Evolutionary conservation across 495 filamentous ascomycete genomes (phyloP).

Genomic region (Trichocladium antarcticum): DNA sequence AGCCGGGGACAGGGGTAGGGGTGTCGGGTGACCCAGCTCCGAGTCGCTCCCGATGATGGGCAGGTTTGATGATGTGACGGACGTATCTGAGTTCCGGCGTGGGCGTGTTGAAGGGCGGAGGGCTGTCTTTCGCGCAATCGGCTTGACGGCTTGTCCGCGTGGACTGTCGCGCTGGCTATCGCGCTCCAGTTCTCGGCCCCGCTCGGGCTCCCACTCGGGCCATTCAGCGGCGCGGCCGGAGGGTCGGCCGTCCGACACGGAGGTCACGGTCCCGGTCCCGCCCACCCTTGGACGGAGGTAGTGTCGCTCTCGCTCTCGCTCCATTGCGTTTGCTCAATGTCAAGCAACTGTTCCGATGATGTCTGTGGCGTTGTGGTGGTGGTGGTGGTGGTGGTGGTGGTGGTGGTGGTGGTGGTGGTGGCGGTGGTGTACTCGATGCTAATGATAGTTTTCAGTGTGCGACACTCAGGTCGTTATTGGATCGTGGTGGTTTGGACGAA

Average conservation of each 20-base stretch:
- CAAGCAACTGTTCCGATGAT: background rate
- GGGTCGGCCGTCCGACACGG: conserved; percentile 16
- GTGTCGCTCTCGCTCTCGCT: conserved; percentile 20
- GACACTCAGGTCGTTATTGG: conserved; percentile 14
- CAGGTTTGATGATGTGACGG: conserved; percentile 25
- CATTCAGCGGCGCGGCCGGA: conserved; percentile 14
- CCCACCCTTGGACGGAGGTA: conserved; percentile 22
- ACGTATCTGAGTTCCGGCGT: conserved; percentile 26
- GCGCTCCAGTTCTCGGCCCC: conserved; percentile 1
- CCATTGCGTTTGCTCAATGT: background rate
- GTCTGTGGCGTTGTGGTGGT: background rate
- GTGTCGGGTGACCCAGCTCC: conserved; percentile 9
- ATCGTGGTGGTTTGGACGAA: conserved; percentile 14
- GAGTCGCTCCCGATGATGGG: conserved; percentile 21
- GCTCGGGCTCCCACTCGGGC: conserved; percentile 16
- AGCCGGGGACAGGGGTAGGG: conserved; percentile 2
- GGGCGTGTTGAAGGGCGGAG: conserved; percentile 14
- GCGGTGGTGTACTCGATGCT: background rate
- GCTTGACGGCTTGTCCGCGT: conserved; percentile 13
- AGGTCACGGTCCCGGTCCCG: conserved; percentile 7
- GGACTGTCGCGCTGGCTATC: conserved; percentile 11
- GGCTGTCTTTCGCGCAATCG: conserved; percentile 19
- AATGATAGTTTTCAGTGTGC: background rate
- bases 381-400: background rate
- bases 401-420: background rate